These are phyloP conservation scores for Pseudophaeomoniella oleicola DNA, from an alignment of 2,329 filamentous ascomycete genomes.

Conservation along the genomic window DNA sequence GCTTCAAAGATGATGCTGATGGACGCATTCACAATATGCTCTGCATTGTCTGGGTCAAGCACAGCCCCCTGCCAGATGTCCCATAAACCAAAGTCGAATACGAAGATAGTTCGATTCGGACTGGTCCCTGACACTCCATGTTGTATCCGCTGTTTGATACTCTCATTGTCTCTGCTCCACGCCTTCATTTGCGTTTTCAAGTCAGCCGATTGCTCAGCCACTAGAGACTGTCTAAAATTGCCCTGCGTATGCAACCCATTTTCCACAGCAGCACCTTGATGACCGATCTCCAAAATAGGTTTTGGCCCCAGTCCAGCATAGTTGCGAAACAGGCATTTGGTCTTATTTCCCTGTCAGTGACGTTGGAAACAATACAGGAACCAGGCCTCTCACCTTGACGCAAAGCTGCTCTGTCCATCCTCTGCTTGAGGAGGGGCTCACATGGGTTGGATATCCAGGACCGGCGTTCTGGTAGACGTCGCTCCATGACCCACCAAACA, in stretches of 20 bases:
- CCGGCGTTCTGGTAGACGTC: too few relatives aligned
- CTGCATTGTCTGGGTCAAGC: constrained; percentile 14
- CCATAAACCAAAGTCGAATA: constrained; percentile 23
- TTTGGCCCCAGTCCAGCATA: background rate
- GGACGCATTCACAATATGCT: constrained; percentile 15
- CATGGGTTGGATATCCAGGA: too few relatives aligned
- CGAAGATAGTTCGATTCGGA: constrained; percentile 19
- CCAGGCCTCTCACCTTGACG: background rate
- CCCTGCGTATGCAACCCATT: constrained; percentile 4
- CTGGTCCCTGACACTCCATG: constrained; percentile 12
- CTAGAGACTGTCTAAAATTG: background rate
- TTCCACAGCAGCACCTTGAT: constrained; percentile 6
- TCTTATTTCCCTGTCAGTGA: too few relatives aligned
- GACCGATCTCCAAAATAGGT: constrained; percentile 1
- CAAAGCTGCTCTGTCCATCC: background rate
- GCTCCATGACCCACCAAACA: constrained; percentile 26
- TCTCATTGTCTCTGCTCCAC: constrained; percentile 19
- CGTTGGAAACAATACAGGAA: too few relatives aligned
- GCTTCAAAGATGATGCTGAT: constrained; percentile 19
- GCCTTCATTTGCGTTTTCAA: constrained; percentile 20
- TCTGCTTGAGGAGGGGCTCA: background rate
- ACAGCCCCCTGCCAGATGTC: constrained; percentile 22
- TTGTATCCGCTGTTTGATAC: constrained; percentile 10
- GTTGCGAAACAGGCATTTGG: background rate
- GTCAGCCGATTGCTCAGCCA: constrained; percentile 15